Percentiles rank a stretch among this genome's conserved stretches.
Conservation (phyloP, 768 basidiomycete genomes). For the Calvatia gigantea region DNA sequence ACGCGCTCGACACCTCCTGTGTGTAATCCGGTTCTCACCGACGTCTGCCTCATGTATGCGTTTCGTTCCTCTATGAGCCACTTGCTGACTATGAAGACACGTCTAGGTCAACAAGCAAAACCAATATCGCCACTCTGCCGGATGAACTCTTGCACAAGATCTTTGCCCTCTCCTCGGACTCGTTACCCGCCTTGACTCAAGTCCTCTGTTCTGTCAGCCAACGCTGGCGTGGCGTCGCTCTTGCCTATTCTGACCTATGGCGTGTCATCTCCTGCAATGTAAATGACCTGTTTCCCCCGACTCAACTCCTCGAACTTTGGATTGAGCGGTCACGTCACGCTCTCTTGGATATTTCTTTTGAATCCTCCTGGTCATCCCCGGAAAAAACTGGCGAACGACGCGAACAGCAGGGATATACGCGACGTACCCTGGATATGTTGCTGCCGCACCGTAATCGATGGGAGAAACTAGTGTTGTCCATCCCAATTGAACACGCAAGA, state of each 20-base stretch:
- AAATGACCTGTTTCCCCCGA: background rate
- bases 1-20: too few species aligned
- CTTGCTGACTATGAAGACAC: too few species aligned
- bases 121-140: background rate
- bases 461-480: background rate
- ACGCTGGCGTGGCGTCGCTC: background rate
- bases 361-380: background rate
- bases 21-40: too few species aligned
- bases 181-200: background rate
- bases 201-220: background rate
- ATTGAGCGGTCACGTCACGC: background rate
- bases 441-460: background rate
- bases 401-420: background rate
- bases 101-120: background rate
- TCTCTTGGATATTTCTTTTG: slow-evolving; percentile 12
- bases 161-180: background rate
- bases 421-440: background rate
- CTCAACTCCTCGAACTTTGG: background rate
- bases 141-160: background rate
- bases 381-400: background rate
- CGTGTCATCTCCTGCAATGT: background rate
- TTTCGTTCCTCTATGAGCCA: too few species aligned
- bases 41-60: too few species aligned
- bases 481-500: background rate
- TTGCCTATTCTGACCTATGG: background rate